Conservation (phyloP, 2,329 filamentous ascomycete genomes). For the Cryoendolithus antarcticus region DNA sequence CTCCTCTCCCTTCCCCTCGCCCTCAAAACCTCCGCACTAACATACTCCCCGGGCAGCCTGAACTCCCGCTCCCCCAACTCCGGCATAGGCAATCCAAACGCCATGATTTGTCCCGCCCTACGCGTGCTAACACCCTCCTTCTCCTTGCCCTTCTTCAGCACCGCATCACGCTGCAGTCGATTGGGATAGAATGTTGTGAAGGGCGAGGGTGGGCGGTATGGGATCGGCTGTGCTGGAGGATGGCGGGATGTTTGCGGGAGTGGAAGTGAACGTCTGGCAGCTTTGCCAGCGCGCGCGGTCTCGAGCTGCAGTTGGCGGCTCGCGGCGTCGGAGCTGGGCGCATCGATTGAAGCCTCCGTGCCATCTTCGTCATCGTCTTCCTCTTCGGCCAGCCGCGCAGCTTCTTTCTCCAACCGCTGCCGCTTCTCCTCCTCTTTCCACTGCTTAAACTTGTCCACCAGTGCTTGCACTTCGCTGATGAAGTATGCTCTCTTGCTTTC, state of each 20-base stretch:
- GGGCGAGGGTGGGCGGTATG: slow-evolving; percentile 35
- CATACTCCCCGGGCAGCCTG: slow-evolving; percentile 54
- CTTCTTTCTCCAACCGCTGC: slow-evolving; percentile 63
- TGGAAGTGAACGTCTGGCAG: no score
- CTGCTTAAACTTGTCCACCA: slow-evolving; percentile 74
- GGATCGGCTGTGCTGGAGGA: slow-evolving; percentile 24
- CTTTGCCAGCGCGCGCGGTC: slow-evolving; percentile 42
- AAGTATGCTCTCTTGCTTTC: slow-evolving; percentile 78
- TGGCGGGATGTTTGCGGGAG: slow-evolving; percentile 16
- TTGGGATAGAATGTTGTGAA: slow-evolving; percentile 79
- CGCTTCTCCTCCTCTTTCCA: slow-evolving; percentile 89
- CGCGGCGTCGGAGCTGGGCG: slow-evolving; percentile 55
- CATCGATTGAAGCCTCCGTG: slow-evolving; percentile 30
- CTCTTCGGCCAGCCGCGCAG: slow-evolving; percentile 35
- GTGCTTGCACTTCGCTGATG: slow-evolving; percentile 65
- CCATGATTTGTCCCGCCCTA: slow-evolving; percentile 46
- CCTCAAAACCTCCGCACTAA: slow-evolving; percentile 36
- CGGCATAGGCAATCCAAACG: slow-evolving; percentile 73
- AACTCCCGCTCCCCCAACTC: slow-evolving; percentile 63
- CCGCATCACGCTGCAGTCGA: slow-evolving; percentile 57
- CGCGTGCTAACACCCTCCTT: neutral
- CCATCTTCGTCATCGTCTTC: slow-evolving; percentile 29
- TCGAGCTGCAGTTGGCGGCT: slow-evolving; percentile 67
- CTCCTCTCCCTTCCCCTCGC: slow-evolving; percentile 52
- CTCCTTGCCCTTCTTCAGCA: neutral